Evolutionary conservation across 2,329 filamentous ascomycete genomes (phyloP).

Genomic region (Fusarium setosum): DNA sequence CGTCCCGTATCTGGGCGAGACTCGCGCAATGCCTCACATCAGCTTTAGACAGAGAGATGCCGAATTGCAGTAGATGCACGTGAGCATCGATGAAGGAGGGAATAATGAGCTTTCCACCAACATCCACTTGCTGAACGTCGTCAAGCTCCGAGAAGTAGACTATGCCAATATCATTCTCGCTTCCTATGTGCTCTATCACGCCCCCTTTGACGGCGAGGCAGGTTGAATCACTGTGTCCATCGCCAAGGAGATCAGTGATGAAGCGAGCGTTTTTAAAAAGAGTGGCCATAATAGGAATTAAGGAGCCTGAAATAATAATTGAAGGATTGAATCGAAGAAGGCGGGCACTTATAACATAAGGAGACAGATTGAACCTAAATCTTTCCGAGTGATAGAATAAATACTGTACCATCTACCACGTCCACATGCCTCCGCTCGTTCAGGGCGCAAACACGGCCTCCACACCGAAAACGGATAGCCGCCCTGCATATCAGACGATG

Average conservation of each 20-base stretch:
- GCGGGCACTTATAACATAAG: background rate
- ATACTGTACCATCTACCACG: background rate
- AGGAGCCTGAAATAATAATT: background rate
- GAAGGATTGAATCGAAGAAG: background rate
- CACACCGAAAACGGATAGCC: background rate
- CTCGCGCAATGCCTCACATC: slow-evolving; percentile 53
- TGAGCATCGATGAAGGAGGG: slow-evolving; percentile 62
- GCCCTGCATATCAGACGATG: background rate
- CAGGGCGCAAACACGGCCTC: background rate
- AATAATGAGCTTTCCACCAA: slow-evolving; percentile 47
- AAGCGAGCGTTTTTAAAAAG: background rate
- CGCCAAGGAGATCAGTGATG: background rate
- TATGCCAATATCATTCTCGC: background rate
- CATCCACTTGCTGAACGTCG: slow-evolving; percentile 41
- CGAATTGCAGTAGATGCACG: slow-evolving; percentile 59
- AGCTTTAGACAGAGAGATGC: slow-evolving; percentile 57
- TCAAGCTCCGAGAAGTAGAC: background rate
- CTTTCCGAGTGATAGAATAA: background rate
- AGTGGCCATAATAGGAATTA: background rate
- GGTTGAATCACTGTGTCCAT: background rate
- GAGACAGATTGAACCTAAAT: background rate
- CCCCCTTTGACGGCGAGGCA: background rate
- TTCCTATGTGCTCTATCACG: background rate
- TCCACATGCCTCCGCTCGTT: background rate
- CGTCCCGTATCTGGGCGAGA: slow-evolving; percentile 54